These are phyloP conservation scores for Diplotaxis tenuifolia DNA, from an alignment of 345 rosid genomes.

Conservation along the genomic window DNA sequence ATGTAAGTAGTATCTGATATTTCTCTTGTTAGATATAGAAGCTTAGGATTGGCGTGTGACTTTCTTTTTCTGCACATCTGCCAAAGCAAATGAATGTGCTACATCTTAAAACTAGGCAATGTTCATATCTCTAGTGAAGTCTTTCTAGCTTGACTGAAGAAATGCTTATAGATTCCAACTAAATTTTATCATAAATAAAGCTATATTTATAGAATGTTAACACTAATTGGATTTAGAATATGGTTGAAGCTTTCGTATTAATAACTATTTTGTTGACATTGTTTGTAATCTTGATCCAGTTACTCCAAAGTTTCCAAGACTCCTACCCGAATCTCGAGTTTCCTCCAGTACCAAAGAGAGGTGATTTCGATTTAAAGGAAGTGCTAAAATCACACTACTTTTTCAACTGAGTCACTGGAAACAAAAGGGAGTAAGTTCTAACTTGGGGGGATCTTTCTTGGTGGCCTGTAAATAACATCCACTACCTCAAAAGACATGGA, in stretches of 20 bases:
- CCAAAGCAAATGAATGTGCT: neutral
- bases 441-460: neutral
- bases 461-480: slow-evolving; percentile 39
- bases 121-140: neutral
- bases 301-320: slow-evolving; percentile 77
- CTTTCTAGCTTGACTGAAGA: neutral
- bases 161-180: neutral
- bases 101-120: neutral
- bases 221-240: neutral
- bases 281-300: slow-evolving; percentile 47
- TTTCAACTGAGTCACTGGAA: slow-evolving; percentile 59
- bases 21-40: slow-evolving; percentile 17
- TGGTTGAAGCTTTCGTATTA: neutral
- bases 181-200: neutral
- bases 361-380: slow-evolving; percentile 69
- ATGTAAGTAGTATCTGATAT: slow-evolving; percentile 62
- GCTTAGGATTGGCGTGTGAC: neutral
- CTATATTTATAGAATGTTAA: neutral
- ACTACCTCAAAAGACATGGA: neutral
- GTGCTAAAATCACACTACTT: slow-evolving; percentile 83
- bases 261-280: slow-evolving; percentile 21
- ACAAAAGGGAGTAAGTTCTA: neutral
- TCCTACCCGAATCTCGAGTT: slow-evolving; percentile 64
- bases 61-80: neutral
- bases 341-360: slow-evolving; percentile 86